phyloP scores from a whole-genome alignment of 179 eudicot species.

The Beta corolliflora region DNA sequence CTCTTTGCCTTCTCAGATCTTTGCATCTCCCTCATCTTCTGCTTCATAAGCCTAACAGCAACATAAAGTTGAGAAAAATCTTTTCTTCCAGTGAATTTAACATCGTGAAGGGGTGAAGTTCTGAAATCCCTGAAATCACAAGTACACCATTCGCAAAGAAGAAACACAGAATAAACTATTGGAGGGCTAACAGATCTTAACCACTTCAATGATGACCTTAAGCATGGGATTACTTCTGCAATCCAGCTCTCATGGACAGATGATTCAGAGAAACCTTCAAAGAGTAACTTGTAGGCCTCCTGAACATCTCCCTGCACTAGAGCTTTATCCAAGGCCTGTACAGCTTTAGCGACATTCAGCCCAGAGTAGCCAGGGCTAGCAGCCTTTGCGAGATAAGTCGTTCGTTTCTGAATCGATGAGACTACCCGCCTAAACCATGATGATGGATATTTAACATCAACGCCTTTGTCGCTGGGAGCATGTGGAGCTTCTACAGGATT shows the following conservation, averaged over 20 bases:
- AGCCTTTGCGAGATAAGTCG: slow-evolving; percentile 66
- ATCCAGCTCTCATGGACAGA: slow-evolving; percentile 69
- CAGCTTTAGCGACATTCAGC: slow-evolving; percentile 71
- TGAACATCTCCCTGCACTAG: slow-evolving; percentile 74
- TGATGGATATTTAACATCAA: slow-evolving; percentile 49
- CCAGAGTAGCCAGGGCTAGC: slow-evolving; percentile 72
- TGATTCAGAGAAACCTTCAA: slow-evolving; percentile 63
- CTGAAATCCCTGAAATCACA: slow-evolving; percentile 88
- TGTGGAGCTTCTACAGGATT: slow-evolving; percentile 38
- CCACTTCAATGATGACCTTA: slow-evolving; percentile 74
- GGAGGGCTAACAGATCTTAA: slow-evolving; percentile 58
- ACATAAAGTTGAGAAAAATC: slow-evolving; percentile 82
- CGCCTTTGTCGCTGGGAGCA: slow-evolving; percentile 42
- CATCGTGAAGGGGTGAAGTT: slow-evolving; percentile 50
- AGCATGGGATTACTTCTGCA: slow-evolving; percentile 72
- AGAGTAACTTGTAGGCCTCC: slow-evolving; percentile 62
- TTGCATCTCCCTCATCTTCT: slow-evolving; percentile 54
- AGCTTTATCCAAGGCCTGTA: slow-evolving; percentile 75
- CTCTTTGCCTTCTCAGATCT: slow-evolving; percentile 40
- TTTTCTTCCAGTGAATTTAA: slow-evolving; percentile 80
- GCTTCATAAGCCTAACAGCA: slow-evolving; percentile 74
- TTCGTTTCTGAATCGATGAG: slow-evolving; percentile 73
- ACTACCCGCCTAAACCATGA: slow-evolving; percentile 65
- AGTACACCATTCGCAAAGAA: slow-evolving; percentile 97
- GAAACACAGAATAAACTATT: slow-evolving; percentile 77